phyloP scores from a whole-genome alignment of 805 yeast species.

The Torulaspora gathmanii region DNA sequence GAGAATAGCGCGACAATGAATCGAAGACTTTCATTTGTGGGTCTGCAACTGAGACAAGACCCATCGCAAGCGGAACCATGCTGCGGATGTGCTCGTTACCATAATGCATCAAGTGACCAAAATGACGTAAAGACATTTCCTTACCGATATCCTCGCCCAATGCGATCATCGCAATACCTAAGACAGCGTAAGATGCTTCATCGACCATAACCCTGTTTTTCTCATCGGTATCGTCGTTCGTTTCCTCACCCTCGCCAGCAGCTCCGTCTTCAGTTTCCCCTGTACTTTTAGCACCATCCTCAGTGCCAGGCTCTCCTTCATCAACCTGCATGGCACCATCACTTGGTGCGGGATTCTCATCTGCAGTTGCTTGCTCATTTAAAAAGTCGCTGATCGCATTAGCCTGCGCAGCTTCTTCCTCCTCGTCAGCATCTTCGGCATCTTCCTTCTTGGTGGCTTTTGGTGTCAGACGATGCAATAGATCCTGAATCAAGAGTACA shows the following conservation, averaged over 20 bases:
- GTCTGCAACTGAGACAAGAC: slow-evolving; percentile 84
- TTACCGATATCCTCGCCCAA: slow-evolving; percentile 98
- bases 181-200: slow-evolving; percentile 73
- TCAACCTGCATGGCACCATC: slow-evolving; percentile 20
- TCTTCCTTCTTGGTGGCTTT: slow-evolving; percentile 56
- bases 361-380: slow-evolving; percentile 30
- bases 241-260: slow-evolving; percentile 37
- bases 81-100: slow-evolving; percentile 88
- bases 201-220: slow-evolving; percentile 33
- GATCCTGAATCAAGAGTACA: slow-evolving; percentile 86
- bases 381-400: slow-evolving; percentile 32
- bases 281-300: slow-evolving; percentile 39
- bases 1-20: slow-evolving; percentile 91
- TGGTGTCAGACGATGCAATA: slow-evolving; percentile 80
- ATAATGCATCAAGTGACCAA: slow-evolving; percentile 95
- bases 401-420: slow-evolving; percentile 38
- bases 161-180: slow-evolving; percentile 90
- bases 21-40: slow-evolving; percentile 98
- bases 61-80: slow-evolving; percentile 98
- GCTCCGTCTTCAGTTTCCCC: slow-evolving; percentile 37
- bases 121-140: slow-evolving; percentile 95
- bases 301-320: slow-evolving; percentile 21
- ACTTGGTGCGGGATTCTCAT: slow-evolving; percentile 24
- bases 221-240: slow-evolving; percentile 27
- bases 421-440: slow-evolving; percentile 56